These are phyloP conservation scores for Zangia roseola DNA, from an alignment of 768 basidiomycete genomes.

Conservation along the genomic window DNA sequence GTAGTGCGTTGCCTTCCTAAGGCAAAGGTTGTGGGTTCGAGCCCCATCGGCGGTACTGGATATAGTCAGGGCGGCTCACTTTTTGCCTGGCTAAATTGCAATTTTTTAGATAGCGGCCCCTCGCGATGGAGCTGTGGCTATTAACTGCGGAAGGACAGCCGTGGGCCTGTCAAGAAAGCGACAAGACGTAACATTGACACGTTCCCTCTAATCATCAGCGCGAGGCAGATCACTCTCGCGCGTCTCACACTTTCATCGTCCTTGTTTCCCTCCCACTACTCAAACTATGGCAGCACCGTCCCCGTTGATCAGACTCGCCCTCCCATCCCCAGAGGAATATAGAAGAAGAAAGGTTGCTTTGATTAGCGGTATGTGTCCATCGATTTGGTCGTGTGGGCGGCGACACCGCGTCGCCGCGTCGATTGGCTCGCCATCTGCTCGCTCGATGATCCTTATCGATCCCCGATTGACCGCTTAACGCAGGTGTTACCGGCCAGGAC, in stretches of 20 bases:
- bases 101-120: no score
- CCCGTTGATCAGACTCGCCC: conserved; percentile 48
- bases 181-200: not conserved
- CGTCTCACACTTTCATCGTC: conserved; percentile 1
- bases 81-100: conserved; percentile 3
- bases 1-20: conserved; percentile 41
- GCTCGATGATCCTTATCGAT: not conserved
- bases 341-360: conserved; percentile 90
- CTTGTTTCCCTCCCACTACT: not conserved
- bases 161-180: not conserved
- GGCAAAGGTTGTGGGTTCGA: conserved; percentile 40
- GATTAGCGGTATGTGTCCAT: conserved; percentile 67
- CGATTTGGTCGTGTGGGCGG: conserved; percentile 2
- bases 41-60: conserved; percentile 37
- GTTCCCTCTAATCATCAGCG: conserved; percentile 3
- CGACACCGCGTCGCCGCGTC: not conserved
- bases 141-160: no score
- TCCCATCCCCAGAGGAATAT: conserved; percentile 80
- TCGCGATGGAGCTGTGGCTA: no score
- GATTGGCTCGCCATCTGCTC: not conserved
- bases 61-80: conserved; percentile 21
- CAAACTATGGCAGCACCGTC: conserved; percentile 17
- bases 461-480: conserved; percentile 9
- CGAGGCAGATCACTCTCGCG: conserved; percentile 4
- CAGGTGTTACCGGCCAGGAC: conserved; percentile 95